A percentile compares a stretch with the other conserved stretches of the same genome.
Conservation (phyloP, 73 alveolate species). For the Vitrella brassicaformis region DNA sequence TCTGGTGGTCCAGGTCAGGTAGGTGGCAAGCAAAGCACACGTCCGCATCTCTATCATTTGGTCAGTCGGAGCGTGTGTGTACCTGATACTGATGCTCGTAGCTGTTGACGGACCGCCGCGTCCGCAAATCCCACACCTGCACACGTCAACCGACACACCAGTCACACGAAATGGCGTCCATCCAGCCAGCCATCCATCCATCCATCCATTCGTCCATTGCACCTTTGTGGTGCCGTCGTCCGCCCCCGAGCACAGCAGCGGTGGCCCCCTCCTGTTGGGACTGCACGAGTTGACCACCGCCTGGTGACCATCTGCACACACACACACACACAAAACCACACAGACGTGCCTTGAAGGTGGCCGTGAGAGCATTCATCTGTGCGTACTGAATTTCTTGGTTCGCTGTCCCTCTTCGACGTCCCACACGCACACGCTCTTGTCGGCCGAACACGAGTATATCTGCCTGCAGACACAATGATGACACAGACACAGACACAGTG, state of each 20-base stretch:
- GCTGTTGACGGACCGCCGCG: slow-evolving; percentile 28
- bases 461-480: slow-evolving; percentile 3
- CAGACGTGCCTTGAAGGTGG: neutral
- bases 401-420: slow-evolving; percentile 48
- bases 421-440: slow-evolving; percentile 53
- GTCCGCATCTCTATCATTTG: neutral
- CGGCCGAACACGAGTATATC: slow-evolving; percentile 53
- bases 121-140: slow-evolving; percentile 39
- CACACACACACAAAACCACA: neutral
- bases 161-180: no score
- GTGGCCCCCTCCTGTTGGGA: slow-evolving; percentile 5
- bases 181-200: no score
- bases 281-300: slow-evolving; percentile 9
- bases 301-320: slow-evolving; percentile 5
- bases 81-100: slow-evolving; percentile 15
- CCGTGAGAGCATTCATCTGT: no score
- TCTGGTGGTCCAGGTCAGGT: slow-evolving; percentile 35
- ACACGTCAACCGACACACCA: no score
- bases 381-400: slow-evolving; percentile 39
- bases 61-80: neutral
- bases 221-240: slow-evolving; percentile 35
- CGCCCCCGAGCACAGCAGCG: slow-evolving; percentile 24
- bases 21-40: neutral
- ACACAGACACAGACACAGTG: neutral
- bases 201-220: no score